Conservation (phyloP, 106 monocot species). For the Dioscorea dumetorum region DNA sequence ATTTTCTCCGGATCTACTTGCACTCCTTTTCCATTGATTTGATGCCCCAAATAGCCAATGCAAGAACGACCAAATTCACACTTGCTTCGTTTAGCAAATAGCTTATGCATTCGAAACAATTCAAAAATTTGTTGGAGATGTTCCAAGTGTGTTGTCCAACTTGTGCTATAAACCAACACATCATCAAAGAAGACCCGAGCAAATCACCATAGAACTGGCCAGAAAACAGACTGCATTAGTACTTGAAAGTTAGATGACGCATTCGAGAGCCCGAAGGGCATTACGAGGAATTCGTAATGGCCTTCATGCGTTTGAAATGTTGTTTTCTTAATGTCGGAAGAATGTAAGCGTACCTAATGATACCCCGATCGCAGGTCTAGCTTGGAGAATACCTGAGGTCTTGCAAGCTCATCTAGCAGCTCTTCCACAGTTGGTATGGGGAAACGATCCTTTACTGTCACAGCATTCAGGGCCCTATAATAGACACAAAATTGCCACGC, state of each 20-base stretch:
- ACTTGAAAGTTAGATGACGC: no score
- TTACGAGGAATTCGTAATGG: no score
- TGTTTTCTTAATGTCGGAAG: slow-evolving; percentile 1
- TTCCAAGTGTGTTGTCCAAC: not conserved
- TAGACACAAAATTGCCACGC: slow-evolving; percentile 11
- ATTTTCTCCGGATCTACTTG: not conserved
- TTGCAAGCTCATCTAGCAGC: slow-evolving; percentile 12
- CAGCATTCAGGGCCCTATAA: not conserved
- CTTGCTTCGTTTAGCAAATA: not conserved
- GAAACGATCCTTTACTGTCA: not conserved
- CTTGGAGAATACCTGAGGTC: slow-evolving; percentile 16
- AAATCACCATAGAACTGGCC: no score
- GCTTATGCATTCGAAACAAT: not conserved
- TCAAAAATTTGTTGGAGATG: slow-evolving; percentile 3
- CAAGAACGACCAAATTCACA: not conserved
- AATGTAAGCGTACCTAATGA: slow-evolving; percentile 10
- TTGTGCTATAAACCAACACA: no score
- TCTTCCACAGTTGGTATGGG: slow-evolving; percentile 10
- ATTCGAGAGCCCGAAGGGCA: no score
- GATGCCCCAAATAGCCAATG: not conserved
- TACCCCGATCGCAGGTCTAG: slow-evolving; percentile 12
- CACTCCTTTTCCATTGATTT: not conserved
- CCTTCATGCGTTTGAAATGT: slow-evolving; percentile 13
- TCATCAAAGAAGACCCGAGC: no score
- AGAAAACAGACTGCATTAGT: no score